phyloP scores from a whole-genome alignment of 73 alveolate species.

The Paraurostyla sp. region DNA sequence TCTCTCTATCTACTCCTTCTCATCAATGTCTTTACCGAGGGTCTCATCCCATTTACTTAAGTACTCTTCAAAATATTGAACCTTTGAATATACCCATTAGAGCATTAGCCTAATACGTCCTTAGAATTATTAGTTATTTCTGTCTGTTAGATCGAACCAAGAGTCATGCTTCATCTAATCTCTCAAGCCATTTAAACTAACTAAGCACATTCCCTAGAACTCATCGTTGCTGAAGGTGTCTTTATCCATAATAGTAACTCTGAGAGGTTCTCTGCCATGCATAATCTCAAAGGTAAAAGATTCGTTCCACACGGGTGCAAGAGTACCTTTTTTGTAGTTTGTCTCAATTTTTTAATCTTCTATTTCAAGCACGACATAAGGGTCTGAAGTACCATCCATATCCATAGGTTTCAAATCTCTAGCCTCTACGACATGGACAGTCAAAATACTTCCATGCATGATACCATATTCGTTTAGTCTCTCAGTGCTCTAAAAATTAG shows the following conservation, averaged over 20 bases:
- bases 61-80: slow-evolving; percentile 58
- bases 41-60: slow-evolving; percentile 71
- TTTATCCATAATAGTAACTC: slow-evolving; percentile 70
- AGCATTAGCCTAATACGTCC: slow-evolving; percentile 67
- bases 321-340: slow-evolving; percentile 44
- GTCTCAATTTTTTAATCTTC: slow-evolving; percentile 61
- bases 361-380: slow-evolving; percentile 63
- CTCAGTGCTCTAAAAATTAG: slow-evolving; percentile 55
- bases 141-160: slow-evolving; percentile 63
- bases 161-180: slow-evolving; percentile 70
- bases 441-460: slow-evolving; percentile 76
- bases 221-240: slow-evolving; percentile 68
- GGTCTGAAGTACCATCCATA: slow-evolving; percentile 76
- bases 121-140: not conserved
- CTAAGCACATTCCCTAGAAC: slow-evolving; percentile 63
- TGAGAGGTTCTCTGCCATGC: slow-evolving; percentile 41
- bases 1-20: slow-evolving; percentile 60
- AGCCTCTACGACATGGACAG: slow-evolving; percentile 79
- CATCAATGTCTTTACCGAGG: slow-evolving; percentile 58
- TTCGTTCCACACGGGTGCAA: slow-evolving; percentile 79
- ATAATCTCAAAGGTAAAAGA: slow-evolving; percentile 66
- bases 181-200: slow-evolving; percentile 29
- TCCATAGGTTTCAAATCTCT: slow-evolving; percentile 81
- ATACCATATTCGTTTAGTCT: slow-evolving; percentile 69
- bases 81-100: slow-evolving; percentile 75